phyloP scores from a whole-genome alignment of 768 basidiomycete genomes.

The Leucosporidium yakuticum region DNA sequence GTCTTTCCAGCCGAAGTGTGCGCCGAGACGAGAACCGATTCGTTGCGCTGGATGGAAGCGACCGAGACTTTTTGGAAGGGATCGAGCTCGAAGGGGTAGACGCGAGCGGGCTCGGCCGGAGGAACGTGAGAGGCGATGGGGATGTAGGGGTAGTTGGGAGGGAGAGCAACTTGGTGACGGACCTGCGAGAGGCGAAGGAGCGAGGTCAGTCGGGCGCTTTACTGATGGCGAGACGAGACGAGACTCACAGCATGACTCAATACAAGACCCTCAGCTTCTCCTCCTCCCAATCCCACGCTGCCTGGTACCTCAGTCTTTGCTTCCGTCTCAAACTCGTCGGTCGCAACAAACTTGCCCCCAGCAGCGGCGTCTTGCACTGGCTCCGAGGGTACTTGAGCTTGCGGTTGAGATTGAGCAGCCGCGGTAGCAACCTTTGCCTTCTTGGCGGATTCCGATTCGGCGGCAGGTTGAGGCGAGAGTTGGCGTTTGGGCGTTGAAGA shows the following conservation, averaged over 20 bases:
- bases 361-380: background rate
- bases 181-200: conserved; percentile 51
- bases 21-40: conserved; percentile 94
- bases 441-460: conserved; percentile 6
- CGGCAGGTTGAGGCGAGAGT: background rate
- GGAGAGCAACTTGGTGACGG: conserved; percentile 92
- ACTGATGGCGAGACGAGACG: no score
- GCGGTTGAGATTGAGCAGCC: background rate
- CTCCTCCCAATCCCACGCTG: conserved; percentile 76
- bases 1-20: conserved; percentile 99
- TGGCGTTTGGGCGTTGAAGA: conserved; percentile 4
- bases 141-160: conserved; percentile 80
- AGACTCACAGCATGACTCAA: conserved; percentile 43
- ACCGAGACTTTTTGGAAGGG: conserved; percentile 95
- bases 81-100: conserved; percentile 94
- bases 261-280: conserved; percentile 41
- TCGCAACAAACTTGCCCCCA: conserved; percentile 49
- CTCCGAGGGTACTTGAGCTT: background rate
- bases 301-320: conserved; percentile 86
- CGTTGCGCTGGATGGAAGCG: conserved; percentile 90
- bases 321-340: conserved; percentile 92
- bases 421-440: conserved; percentile 1
- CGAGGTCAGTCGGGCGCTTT: background rate
- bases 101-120: conserved; percentile 77
- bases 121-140: conserved; percentile 89